Conservation (phyloP, 2,329 filamentous ascomycete species). For the Aspergillus sp. region DNA sequence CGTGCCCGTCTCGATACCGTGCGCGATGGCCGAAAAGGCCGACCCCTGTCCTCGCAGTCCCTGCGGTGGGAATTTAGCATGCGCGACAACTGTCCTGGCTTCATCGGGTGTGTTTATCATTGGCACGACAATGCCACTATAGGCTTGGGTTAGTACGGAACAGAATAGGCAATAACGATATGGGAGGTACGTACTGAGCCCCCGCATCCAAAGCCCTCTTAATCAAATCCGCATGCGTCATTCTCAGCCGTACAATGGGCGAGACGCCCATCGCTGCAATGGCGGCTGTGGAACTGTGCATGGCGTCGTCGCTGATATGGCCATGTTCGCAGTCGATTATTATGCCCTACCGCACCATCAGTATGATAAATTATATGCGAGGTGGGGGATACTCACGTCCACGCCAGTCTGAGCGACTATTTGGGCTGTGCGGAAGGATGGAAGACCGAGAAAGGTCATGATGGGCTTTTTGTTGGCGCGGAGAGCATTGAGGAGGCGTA, state of each 20-base stretch:
- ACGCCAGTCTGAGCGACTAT: constrained; percentile 59
- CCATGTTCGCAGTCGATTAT: constrained; percentile 48
- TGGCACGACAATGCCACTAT: constrained; percentile 38
- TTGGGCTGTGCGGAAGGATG: constrained; percentile 45
- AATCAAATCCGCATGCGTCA: constrained; percentile 15
- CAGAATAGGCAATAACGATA: too few species aligned
- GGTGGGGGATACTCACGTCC: constrained; percentile 34
- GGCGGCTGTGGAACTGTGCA: constrained; percentile 22
- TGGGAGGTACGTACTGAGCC: constrained; percentile 11
- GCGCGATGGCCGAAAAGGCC: constrained; percentile 20
- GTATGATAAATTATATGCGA: too few species aligned
- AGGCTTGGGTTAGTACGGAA: too few species aligned
- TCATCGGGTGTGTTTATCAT: constrained; percentile 49
- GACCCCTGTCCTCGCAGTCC: constrained; percentile 25
- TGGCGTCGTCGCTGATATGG: constrained; percentile 22
- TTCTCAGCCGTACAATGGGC: constrained; percentile 17
- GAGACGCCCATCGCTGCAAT: constrained; percentile 20
- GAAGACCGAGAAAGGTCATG: constrained; percentile 48
- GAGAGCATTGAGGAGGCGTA: constrained; percentile 43
- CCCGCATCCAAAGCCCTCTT: constrained; percentile 22
- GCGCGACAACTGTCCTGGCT: constrained; percentile 17
- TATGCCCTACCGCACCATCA: constrained; percentile 36
- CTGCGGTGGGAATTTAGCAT: constrained; percentile 24
- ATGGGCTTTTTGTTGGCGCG: constrained; percentile 36
- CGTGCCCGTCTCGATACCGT: constrained; percentile 28